Evolutionary conservation across 495 filamentous ascomycete genomes (phyloP).

Genomic region (Xylaria castorea): DNA sequence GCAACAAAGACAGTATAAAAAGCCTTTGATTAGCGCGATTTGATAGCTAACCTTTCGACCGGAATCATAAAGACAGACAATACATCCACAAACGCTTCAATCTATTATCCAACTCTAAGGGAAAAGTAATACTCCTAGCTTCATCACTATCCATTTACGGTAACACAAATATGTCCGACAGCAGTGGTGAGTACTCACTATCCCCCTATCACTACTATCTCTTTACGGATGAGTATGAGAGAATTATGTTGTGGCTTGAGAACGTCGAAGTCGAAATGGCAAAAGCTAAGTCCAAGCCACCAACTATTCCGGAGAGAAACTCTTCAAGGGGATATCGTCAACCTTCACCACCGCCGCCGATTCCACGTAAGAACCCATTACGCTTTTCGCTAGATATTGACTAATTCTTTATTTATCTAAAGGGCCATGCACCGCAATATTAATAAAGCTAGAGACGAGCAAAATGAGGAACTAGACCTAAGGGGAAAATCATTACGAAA

Average conservation of each 20-base stretch:
- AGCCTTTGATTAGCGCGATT: background rate
- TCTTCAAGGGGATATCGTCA: background rate
- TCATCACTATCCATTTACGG: background rate
- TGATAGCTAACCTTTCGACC: background rate
- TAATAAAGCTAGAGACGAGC: background rate
- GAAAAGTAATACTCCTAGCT: background rate
- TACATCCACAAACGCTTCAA: background rate
- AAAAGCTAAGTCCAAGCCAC: background rate
- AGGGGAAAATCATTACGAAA: background rate
- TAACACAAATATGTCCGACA: background rate
- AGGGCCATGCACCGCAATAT: background rate
- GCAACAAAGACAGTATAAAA: background rate
- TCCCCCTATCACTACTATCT: background rate
- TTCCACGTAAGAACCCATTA: background rate
- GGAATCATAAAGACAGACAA: background rate
- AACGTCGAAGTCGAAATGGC: background rate
- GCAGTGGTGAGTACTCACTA: background rate
- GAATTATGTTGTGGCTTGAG: background rate
- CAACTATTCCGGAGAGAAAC: background rate
- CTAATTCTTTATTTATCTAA: no score
- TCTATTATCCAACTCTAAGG: background rate
- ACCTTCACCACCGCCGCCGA: background rate
- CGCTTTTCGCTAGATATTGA: background rate
- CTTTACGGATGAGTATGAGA: background rate
- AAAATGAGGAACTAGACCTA: background rate